Evolutionary conservation across 768 basidiomycete genomes (phyloP), one percentile per base, ranked within the genome.

Genomic region (Tricholoma flavovirens): DNA sequence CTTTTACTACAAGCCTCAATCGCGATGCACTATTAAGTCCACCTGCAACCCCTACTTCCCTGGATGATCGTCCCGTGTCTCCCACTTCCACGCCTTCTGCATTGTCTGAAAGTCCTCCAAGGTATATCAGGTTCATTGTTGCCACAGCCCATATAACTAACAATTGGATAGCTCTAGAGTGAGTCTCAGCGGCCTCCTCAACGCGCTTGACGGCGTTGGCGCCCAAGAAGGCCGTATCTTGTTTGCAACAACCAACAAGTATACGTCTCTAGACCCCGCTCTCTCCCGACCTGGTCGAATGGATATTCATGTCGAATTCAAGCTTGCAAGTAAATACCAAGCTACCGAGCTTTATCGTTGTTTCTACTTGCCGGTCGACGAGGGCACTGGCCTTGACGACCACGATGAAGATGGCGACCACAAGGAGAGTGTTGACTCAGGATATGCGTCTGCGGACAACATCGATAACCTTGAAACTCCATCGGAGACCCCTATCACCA

Each of bases 171-270:
- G n/a, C 42, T 38, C 2, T 3, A 53, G 51, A 53, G 51, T 53
- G 24, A 53, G 51, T 40, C 51, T 53, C 36, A 53, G 51, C 21
- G 51, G 88, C 8, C 77, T 91, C 7, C 75, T 90, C 8, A 87
- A 87, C 55, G 84, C 85, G 9, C 77, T 90, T 19, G 88, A 90
- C 59, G 88, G 88, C 32, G 81, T 89, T 49, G 82, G 79, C 4
- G 87, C 88, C 2, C 84, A 86, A 60, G 88, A 90, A 69, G 89
- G 88, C 14, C 84, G 88, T 1, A 77, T 91, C 30, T 73, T 89
- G 10, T 87, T 87, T 50, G 88, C 88, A 3, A 89, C 87, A 2
- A 88, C 87, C 1, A 90, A 91, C 73, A 81, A 84, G 57, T 87
- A 84, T 67, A 64, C 66, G 8, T 71, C 79, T 5, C 82, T 92